Conservation (phyloP, 2,329 filamentous ascomycete genomes). For the Ramularia collo-cygni region DNA sequence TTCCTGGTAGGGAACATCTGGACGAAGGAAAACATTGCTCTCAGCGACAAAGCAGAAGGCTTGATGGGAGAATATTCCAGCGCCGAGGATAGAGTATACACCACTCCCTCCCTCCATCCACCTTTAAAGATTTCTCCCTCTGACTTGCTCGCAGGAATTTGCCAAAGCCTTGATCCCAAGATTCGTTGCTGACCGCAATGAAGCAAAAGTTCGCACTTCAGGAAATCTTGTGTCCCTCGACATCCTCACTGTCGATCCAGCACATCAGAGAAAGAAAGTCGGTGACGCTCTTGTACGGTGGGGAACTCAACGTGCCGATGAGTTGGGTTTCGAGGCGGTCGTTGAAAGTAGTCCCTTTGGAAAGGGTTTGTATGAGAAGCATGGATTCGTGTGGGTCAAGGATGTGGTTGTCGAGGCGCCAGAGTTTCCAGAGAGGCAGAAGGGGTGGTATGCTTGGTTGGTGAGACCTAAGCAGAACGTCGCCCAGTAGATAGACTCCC, state of each 20-base stretch:
- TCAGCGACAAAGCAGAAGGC: constrained; percentile 20
- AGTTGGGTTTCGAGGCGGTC: constrained; percentile 22
- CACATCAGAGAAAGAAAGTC: constrained; percentile 23
- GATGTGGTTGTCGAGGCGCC: constrained; percentile 17
- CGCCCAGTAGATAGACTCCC: too few species aligned
- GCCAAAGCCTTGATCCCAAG: constrained; percentile 14
- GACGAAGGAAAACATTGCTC: constrained; percentile 7
- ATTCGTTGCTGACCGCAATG: constrained; percentile 21
- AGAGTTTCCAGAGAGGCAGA: constrained; percentile 12
- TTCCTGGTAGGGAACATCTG: constrained; percentile 19
- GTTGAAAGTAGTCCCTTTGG: constrained; percentile 27
- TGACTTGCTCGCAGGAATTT: constrained; percentile 7
- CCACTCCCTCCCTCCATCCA: too few species aligned
- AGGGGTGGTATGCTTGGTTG: constrained; percentile 23
- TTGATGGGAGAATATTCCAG: neutral
- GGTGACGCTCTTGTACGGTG: constrained; percentile 25
- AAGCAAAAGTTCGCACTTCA: constrained; percentile 15
- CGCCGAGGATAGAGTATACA: neutral
- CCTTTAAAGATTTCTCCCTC: neutral
- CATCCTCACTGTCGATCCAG: constrained; percentile 25
- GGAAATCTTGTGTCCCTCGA: constrained; percentile 27
- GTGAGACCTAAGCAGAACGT: constrained; percentile 19
- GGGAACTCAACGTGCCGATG: constrained; percentile 25
- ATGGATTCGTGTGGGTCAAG: constrained; percentile 26
- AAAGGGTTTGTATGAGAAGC: constrained; percentile 27